A percentile compares a stretch with the other conserved stretches of the same genome.
Evolutionary conservation across 805 yeast genomes (phyloP).

Genomic region (Candida nonsorbophila): DNA sequence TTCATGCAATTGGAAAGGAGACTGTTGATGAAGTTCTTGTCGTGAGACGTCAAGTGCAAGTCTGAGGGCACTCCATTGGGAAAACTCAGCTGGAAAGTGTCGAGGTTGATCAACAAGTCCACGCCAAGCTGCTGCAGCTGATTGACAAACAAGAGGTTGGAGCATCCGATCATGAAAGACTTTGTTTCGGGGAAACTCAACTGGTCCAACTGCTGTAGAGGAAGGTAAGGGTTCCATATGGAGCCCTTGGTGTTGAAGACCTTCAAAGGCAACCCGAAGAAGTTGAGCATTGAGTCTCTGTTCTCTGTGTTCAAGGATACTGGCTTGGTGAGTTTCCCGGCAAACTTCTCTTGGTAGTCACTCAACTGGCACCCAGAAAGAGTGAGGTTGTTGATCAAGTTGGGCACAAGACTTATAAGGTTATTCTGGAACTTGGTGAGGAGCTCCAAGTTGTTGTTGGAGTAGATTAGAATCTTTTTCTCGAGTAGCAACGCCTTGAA

Average conservation of each 20-base stretch:
- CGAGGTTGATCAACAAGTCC: slow-evolving; percentile 72
- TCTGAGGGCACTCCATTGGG: slow-evolving; percentile 28
- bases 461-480: slow-evolving; percentile 66
- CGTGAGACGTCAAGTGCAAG: slow-evolving; percentile 37
- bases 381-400: slow-evolving; percentile 63
- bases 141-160: slow-evolving; percentile 74
- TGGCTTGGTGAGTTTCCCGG: slow-evolving; percentile 49
- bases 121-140: slow-evolving; percentile 53
- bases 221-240: slow-evolving; percentile 88
- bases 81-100: slow-evolving; percentile 46
- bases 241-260: slow-evolving; percentile 78
- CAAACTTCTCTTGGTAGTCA: slow-evolving; percentile 42
- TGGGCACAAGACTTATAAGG: slow-evolving; percentile 77
- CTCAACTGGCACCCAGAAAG: slow-evolving; percentile 78
- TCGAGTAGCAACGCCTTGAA: slow-evolving; percentile 78
- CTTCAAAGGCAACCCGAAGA: slow-evolving; percentile 84
- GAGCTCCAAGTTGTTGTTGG: slow-evolving; percentile 67
- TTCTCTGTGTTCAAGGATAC: slow-evolving; percentile 72
- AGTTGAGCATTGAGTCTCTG: slow-evolving; percentile 67
- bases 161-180: slow-evolving; percentile 77
- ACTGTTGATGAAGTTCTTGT: slow-evolving; percentile 68
- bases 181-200: slow-evolving; percentile 51
- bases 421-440: slow-evolving; percentile 82
- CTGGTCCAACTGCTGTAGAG: slow-evolving; percentile 84
- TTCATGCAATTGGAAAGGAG: slow-evolving; percentile 46